These are phyloP conservation scores for Carex scoparia DNA, from an alignment of 176 grass and related monocot genomes.

Conservation along the genomic window DNA sequence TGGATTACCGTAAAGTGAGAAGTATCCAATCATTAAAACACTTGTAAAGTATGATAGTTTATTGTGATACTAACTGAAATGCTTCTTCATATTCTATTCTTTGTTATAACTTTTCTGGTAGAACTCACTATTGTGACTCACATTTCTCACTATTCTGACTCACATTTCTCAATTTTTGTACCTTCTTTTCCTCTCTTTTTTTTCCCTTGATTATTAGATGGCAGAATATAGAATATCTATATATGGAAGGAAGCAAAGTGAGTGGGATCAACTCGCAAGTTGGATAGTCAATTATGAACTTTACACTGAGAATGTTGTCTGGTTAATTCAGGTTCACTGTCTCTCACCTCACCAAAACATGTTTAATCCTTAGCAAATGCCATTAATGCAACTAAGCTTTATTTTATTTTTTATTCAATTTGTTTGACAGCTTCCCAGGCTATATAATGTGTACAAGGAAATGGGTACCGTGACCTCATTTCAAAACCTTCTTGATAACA, in stretches of 20 bases:
- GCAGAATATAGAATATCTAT: slow-evolving; percentile 99
- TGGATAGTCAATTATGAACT: slow-evolving; percentile 99
- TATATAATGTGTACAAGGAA: slow-evolving; percentile 98
- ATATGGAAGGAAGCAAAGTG: slow-evolving; percentile 98
- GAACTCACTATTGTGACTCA: neutral
- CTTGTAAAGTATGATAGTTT: slow-evolving; percentile 17
- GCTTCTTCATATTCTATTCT: neutral
- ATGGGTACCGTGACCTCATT: slow-evolving; percentile 98
- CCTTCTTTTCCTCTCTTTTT: slow-evolving; percentile 14
- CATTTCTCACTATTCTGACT: neutral
- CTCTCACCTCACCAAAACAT: slow-evolving; percentile 10
- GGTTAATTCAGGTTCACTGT: slow-evolving; percentile 75
- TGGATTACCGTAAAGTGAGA: neutral
- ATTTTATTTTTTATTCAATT: neutral
- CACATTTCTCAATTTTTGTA: neutral
- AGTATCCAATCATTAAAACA: slow-evolving; percentile 10
- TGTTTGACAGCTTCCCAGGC: slow-evolving; percentile 70
- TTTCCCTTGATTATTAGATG: slow-evolving; percentile 54
- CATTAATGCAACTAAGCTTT: neutral
- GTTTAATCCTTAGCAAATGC: neutral
- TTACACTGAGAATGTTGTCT: slow-evolving; percentile 89
- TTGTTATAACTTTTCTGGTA: neutral
- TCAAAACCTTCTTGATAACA: slow-evolving; percentile 92
- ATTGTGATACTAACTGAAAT: neutral
- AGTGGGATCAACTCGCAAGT: slow-evolving; percentile 96